A percentile compares a stretch with the other conserved stretches of the same genome.
Evolutionary conservation across 2,329 filamentous ascomycete species (phyloP).

Genomic region (Xylaria sp.): DNA sequence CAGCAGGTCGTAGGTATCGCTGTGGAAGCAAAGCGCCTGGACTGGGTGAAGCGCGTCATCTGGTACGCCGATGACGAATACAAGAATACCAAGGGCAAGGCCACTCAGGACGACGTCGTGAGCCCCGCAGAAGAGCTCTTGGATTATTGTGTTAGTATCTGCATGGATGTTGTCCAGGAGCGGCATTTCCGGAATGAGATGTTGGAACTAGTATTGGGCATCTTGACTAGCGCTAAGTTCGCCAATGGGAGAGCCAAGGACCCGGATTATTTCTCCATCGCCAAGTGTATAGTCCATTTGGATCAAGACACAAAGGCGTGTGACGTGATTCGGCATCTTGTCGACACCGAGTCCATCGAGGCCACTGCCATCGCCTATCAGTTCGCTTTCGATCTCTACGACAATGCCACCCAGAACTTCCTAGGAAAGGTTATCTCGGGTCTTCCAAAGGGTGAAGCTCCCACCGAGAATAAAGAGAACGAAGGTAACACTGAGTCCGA

Average conservation of each 20-base stretch:
- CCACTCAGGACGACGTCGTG: constrained; percentile 60
- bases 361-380: constrained; percentile 92
- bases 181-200: constrained; percentile 86
- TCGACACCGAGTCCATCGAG: constrained; percentile 80
- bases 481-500: constrained; percentile 62
- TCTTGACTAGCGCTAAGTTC: constrained; percentile 67
- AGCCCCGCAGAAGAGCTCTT: constrained; percentile 88
- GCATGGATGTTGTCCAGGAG: constrained; percentile 98
- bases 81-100: constrained; percentile 74
- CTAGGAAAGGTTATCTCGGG: constrained; percentile 87
- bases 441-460: constrained; percentile 68
- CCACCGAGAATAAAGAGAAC: constrained; percentile 58
- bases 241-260: constrained; percentile 79
- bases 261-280: constrained; percentile 97
- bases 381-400: constrained; percentile 97
- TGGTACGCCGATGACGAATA: constrained; percentile 89
- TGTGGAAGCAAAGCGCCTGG: constrained; percentile 91
- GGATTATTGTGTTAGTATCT: constrained; percentile 95
- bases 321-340: constrained; percentile 82
- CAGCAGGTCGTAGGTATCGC: constrained; percentile 97
- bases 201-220: constrained; percentile 87
- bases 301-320: constrained; percentile 93
- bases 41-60: constrained; percentile 87
- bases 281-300: constrained; percentile 96
- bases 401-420: constrained; percentile 98